Conservation (phyloP, 768 basidiomycete species). For the Sistotremastrum niveocremeum region DNA sequence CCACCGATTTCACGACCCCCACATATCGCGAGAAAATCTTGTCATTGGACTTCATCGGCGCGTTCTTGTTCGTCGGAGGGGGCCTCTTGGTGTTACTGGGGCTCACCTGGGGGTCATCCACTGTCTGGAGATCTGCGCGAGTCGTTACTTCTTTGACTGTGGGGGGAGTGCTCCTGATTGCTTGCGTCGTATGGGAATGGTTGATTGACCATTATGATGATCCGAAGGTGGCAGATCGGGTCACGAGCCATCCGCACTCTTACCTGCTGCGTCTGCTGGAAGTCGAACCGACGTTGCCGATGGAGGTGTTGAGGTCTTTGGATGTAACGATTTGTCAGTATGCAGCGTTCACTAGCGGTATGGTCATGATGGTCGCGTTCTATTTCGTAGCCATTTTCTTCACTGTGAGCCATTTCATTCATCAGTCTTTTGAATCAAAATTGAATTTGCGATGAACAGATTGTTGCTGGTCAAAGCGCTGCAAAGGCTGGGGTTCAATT, state of each 20-base stretch:
- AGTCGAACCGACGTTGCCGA: slow-evolving; percentile 33
- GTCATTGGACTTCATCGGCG: slow-evolving; percentile 35
- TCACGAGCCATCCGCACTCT: too few species aligned
- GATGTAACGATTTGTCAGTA: slow-evolving; percentile 28
- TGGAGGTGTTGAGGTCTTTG: slow-evolving; percentile 28
- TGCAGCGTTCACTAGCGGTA: slow-evolving; percentile 27
- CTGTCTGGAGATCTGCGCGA: slow-evolving; percentile 26
- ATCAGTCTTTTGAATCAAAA: too few species aligned
- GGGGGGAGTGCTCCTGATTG: slow-evolving; percentile 27
- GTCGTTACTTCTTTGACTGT: slow-evolving; percentile 36
- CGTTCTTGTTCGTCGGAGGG: slow-evolving; percentile 27
- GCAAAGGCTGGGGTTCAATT: slow-evolving; percentile 31
- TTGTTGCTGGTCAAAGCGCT: slow-evolving; percentile 29
- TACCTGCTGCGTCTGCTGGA: not conserved
- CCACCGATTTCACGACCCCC: slow-evolving; percentile 2
- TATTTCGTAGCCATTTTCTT: slow-evolving; percentile 43
- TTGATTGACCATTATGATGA: slow-evolving; percentile 19
- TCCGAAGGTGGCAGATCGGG: not conserved
- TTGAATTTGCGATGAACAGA: slow-evolving; percentile 1
- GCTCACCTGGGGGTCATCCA: slow-evolving; percentile 36
- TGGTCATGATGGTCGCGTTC: slow-evolving; percentile 39
- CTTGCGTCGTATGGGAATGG: slow-evolving; percentile 31
- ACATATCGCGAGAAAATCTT: slow-evolving; percentile 17
- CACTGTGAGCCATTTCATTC: slow-evolving; percentile 10
- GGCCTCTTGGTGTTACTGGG: slow-evolving; percentile 36